Conservation (phyloP, 1,139 yeast genomes). For the Pichia sp. region DNA sequence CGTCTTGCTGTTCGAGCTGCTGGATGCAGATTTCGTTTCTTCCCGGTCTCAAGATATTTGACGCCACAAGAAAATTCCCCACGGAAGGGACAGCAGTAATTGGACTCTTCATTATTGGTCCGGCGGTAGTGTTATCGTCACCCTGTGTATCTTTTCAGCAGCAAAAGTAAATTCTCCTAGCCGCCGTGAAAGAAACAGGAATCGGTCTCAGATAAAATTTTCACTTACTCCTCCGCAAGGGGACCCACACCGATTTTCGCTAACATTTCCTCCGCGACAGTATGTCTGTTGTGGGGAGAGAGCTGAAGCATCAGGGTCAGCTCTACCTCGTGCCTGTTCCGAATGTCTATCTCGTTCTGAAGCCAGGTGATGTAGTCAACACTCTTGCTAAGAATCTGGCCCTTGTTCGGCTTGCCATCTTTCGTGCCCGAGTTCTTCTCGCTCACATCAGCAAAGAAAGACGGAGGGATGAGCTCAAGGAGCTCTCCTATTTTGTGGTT, state of each 20-base stretch:
- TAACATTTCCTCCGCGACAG: slow-evolving; percentile 77
- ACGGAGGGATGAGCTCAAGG: slow-evolving; percentile 62
- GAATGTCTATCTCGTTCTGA: slow-evolving; percentile 72
- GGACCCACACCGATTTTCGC: slow-evolving; percentile 83
- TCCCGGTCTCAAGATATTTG: slow-evolving; percentile 26
- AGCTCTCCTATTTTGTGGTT: slow-evolving; percentile 86
- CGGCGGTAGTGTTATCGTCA: neutral
- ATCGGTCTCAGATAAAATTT: neutral
- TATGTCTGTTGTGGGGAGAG: slow-evolving; percentile 41
- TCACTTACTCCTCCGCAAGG: slow-evolving; percentile 39
- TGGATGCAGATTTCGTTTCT: slow-evolving; percentile 31
- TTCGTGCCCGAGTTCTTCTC: slow-evolving; percentile 59
- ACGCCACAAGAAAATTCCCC: slow-evolving; percentile 22
- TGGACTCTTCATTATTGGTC: slow-evolving; percentile 15
- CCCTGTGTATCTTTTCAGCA: neutral
- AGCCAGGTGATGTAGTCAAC: slow-evolving; percentile 77
- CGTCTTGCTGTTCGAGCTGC: slow-evolving; percentile 16
- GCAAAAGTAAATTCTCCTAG: too few relatives aligned
- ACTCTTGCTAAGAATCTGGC: slow-evolving; percentile 78
- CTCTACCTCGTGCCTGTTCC: slow-evolving; percentile 75
- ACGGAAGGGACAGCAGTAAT: slow-evolving; percentile 13
- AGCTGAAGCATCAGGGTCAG: slow-evolving; percentile 28
- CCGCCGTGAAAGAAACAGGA: too few relatives aligned
- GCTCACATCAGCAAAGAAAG: slow-evolving; percentile 42
- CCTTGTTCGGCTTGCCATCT: slow-evolving; percentile 91